Evolutionary conservation across 495 filamentous ascomycete genomes (phyloP), one percentile per base, ranked within the genome.

Genomic region (Schizothecium vesticola): DNA sequence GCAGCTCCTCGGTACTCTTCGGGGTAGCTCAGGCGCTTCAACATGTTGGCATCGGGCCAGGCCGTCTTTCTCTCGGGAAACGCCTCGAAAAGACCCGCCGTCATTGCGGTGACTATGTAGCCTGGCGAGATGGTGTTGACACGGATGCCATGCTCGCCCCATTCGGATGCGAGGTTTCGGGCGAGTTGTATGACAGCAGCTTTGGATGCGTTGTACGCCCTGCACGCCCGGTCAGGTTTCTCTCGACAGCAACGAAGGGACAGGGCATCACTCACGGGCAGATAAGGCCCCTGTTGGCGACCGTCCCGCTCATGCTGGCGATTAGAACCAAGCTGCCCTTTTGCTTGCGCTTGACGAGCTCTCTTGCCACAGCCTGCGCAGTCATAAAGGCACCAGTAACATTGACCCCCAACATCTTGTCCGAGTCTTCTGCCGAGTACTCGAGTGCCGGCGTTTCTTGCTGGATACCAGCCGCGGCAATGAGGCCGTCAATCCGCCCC

Each of bases 61-160:
- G 90, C 87, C 26, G 86, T 84, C 66, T 82, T 82, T 43, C 92
- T 85, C 79, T 96, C 92, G 8, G 92, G 92, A 72, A 83, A 91
- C 63, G 89, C 75, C 56, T 89, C 80, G 71, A 96, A 94, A 31
- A 96, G 83, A 59, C 87, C 85, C 74, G 91, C 88, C 12, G 94
- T 92, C 93, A 97, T 96, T 33, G 86, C 85, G n/a, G 93, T 97
- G 63, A 95, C 87, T 71, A 97, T 97, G 76, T 98, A 98, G 33
- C 94, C 94, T 0, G 94, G 94, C 16, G 92, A 96, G 72, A 97
- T 89, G 56, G 93, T 96, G 81, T 98, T 98, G 69, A 97, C 93
- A 3, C 94, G 91, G 77, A 98, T 97, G 63, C 89, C 90, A 77
- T 94, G 86, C 59, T 79, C 74, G 26, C 94, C 94, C 94, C 94